Evolutionary conservation across 768 basidiomycete genomes (phyloP), one percentile per base, ranked within the genome.

Genomic region (Suillus cothurnatus): DNA sequence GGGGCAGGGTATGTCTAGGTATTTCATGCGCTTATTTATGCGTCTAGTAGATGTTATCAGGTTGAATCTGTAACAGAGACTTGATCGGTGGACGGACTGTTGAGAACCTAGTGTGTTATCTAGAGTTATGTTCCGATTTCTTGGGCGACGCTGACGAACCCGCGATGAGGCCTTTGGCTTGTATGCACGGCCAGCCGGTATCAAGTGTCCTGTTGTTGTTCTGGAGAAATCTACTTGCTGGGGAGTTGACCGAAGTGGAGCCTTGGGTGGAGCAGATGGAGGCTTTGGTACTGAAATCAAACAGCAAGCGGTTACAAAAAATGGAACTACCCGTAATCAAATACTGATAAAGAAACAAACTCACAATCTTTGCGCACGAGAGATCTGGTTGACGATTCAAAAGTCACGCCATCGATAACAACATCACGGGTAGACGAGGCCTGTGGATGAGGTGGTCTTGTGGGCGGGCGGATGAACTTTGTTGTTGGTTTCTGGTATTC

Each of bases 361-460:
- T 81, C 75, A 95, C 95, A 80, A 74, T 92, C 90, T 81, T 97
- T 96, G 72, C 95, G 88, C 39, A 94, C 92, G 64, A 99, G 82
- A 61, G 93, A 93, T 61, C 90, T 88, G 6, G 88, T 86, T 7
- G 93, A 94, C 4, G 92, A 90, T 76, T 95, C 85, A 72, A 97
- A 98, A 34, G 90, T 85, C 59, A 95, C 87, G 4, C 96, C 97
- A 69, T 88, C 90, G 61, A 99, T 88, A 61, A 94, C 87, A 21
- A 98, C 88, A 70, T 93, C 91, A 67, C 84, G 88, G 17, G 79
- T 77, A 58, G 81, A 73, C 9, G 78, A 69, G 62, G 68, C 71
- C 39, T 71, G 68, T 61, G 68, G 72, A 62, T 68, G 70, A 53
- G 74, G 57, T 56, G 62, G 65, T 21, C 56, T 67, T 61, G 69